Evolutionary conservation across 768 basidiomycete species (phyloP), one percentile per base, ranked within the genome.

Genomic region (Serendipita indica): DNA sequence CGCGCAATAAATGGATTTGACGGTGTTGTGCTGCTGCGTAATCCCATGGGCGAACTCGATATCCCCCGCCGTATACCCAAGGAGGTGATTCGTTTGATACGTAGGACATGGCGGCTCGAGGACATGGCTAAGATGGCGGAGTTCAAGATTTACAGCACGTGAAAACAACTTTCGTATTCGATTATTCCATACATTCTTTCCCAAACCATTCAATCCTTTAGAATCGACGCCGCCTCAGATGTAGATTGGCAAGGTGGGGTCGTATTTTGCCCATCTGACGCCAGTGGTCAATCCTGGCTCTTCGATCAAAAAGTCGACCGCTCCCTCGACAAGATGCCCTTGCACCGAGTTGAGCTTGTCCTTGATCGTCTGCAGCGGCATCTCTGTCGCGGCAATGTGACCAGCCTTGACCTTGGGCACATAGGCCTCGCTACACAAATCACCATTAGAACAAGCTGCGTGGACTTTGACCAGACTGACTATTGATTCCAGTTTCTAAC

Each of bases 401-500:
- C 89, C 91, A 2, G 78, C 73, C 77, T 86, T 81, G 57, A 79
- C 78, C 67, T 86, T 84, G 1, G 86, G 83, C 3, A 85, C 74
- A 65, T 87, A 89, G 58, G 70, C 75, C 87, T 90, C 63, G n/a
- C n/a, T n/a, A n/a, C n/a, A n/a, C n/a, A n/a, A n/a, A n/a, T n/a
- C n/a, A n/a, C n/a, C n/a, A 28, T 46, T 49, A 41, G 37, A 34
- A 32, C 6, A 22, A 39, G 59, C 59, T 69, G 43, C 57, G 65
- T 79, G 30, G 63, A 85, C 86, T 54, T 85, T 82, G 67, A n/a
- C n/a, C n/a, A n/a, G n/a, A n/a, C n/a, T n/a, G n/a, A n/a, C n/a
- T 92, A 94, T 3, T 80, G 78, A 6, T 77, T 71, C 89, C 88
- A 92, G 59, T 76, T 76, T 62, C 82, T 76, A 54, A 93, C 84